A percentile compares a stretch with the other conserved stretches of the same genome.
phyloP scores from a whole-genome alignment of 2,329 filamentous ascomycete genomes.

The Thelonectria blattea region DNA sequence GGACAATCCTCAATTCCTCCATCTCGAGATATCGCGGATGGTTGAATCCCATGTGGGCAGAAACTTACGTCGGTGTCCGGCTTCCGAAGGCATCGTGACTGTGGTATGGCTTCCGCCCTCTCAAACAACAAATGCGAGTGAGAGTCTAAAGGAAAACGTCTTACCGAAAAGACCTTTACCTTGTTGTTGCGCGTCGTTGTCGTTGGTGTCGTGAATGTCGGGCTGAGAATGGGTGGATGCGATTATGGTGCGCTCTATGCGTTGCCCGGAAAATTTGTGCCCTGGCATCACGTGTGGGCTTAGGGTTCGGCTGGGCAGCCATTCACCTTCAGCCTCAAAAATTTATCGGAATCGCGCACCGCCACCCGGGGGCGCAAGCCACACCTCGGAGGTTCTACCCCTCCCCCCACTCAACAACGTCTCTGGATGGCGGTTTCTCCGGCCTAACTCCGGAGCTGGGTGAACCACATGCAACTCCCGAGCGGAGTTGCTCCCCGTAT shows the following conservation, averaged over 20 bases:
- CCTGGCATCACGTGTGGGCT: slow-evolving; percentile 46
- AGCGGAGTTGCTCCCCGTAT: slow-evolving; percentile 17
- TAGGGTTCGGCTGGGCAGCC: slow-evolving; percentile 35
- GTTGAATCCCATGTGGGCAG: slow-evolving; percentile 22
- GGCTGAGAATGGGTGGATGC: slow-evolving; percentile 44
- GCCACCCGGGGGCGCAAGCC: slow-evolving; percentile 24
- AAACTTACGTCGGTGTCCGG: slow-evolving; percentile 86
- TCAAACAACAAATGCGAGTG: slow-evolving; percentile 53
- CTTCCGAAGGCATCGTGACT: slow-evolving; percentile 86
- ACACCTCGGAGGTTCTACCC: slow-evolving; percentile 6
- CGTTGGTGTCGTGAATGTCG: slow-evolving; percentile 51
- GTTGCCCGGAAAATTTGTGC: slow-evolving; percentile 44
- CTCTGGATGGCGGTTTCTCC: slow-evolving; percentile 9
- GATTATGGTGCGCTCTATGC: slow-evolving; percentile 44
- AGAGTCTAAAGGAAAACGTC: slow-evolving; percentile 49
- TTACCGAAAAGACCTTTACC: slow-evolving; percentile 55
- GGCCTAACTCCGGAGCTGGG: slow-evolving; percentile 22
- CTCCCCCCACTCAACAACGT: slow-evolving; percentile 6
- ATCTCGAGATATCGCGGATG: slow-evolving; percentile 23
- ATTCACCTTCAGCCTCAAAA: neutral
- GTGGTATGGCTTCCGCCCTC: slow-evolving; percentile 53
- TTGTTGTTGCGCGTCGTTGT: slow-evolving; percentile 52
- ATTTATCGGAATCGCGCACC: slow-evolving; percentile 4
- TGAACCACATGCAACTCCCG: slow-evolving; percentile 12
- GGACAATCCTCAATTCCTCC: slow-evolving; percentile 27